Conservation (phyloP, 1,139 yeast genomes). For the Blastobotrys elegans region DNA sequence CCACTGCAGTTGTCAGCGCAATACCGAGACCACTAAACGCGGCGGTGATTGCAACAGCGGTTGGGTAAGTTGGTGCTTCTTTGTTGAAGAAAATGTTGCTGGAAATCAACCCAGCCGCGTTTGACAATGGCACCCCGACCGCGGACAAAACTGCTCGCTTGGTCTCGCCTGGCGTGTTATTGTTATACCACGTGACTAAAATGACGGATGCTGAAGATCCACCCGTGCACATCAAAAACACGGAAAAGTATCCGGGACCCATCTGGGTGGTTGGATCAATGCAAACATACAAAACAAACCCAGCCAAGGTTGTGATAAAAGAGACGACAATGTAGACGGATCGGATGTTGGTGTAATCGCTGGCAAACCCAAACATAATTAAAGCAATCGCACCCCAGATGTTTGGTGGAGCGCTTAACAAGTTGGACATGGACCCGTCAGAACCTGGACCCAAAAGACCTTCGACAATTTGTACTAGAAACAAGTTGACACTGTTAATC, state of each 20-base stretch:
- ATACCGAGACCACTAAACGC: conserved; percentile 42
- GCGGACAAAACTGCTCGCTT: conserved; percentile 46
- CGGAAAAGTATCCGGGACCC: conserved; percentile 48
- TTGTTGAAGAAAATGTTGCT: conserved; percentile 48
- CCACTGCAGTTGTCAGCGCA: conserved; percentile 34
- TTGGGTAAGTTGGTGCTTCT: conserved; percentile 50
- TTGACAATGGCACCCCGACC: conserved; percentile 51
- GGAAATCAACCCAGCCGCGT: conserved; percentile 54
- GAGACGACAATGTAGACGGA: conserved; percentile 40
- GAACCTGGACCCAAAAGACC: conserved; percentile 42
- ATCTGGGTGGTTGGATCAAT: conserved; percentile 38
- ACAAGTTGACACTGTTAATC: conserved; percentile 44
- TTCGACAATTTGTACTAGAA: conserved; percentile 51
- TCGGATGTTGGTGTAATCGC: conserved; percentile 43
- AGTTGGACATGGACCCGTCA: conserved; percentile 42
- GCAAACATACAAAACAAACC: conserved; percentile 44
- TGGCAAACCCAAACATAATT: conserved; percentile 42
- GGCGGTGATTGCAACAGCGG: conserved; percentile 47
- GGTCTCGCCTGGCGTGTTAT: conserved; percentile 46
- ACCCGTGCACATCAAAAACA: conserved; percentile 51
- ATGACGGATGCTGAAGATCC: conserved; percentile 46
- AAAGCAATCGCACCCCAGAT: conserved; percentile 47
- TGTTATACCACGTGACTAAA: conserved; percentile 49
- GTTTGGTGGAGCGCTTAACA: conserved; percentile 56
- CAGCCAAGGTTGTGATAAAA: conserved; percentile 39